Percentiles rank a stretch among this genome's conserved stretches.
These are phyloP conservation scores for Fusarium compactum DNA, from an alignment of 2,329 filamentous ascomycete genomes.

Conservation along the genomic window DNA sequence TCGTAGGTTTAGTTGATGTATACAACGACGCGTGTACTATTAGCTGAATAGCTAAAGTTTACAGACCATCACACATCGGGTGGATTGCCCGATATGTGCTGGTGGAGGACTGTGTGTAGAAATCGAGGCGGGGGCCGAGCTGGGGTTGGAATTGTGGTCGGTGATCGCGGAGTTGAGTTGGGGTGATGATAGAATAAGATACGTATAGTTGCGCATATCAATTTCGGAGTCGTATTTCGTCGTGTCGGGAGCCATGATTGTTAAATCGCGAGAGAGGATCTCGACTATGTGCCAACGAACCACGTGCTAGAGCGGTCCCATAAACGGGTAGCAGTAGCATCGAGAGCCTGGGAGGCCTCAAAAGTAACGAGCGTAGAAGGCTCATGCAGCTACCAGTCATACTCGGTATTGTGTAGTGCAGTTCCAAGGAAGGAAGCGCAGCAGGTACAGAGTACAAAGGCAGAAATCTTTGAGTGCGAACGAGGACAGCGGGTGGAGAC, in stretches of 20 bases:
- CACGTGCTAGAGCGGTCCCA: slow-evolving; percentile 1
- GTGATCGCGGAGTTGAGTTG: slow-evolving; percentile 34
- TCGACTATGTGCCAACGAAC: neutral
- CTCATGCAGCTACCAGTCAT: slow-evolving; percentile 20
- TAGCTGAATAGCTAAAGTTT: neutral
- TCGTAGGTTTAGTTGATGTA: neutral
- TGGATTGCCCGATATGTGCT: neutral
- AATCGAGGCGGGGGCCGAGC: slow-evolving; percentile 24
- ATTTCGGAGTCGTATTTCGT: neutral
- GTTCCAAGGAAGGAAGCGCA: slow-evolving; percentile 1
- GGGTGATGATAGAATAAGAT: slow-evolving; percentile 15
- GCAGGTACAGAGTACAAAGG: slow-evolving; percentile 11
- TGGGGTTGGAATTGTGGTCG: slow-evolving; percentile 20
- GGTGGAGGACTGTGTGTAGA: neutral
- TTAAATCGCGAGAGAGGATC: slow-evolving; percentile 1
- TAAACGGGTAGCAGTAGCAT: slow-evolving; percentile 3
- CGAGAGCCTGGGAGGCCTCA: slow-evolving; percentile 5
- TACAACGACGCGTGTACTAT: neutral
- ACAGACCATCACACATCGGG: neutral
- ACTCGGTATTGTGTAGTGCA: slow-evolving; percentile 9
- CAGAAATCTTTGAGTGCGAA: slow-evolving; percentile 4
- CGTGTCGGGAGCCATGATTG: slow-evolving; percentile 12
- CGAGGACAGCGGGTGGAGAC: slow-evolving; percentile 34
- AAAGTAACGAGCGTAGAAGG: slow-evolving; percentile 1
- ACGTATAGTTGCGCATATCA: neutral